phyloP scores from a whole-genome alignment of 2,329 filamentous ascomycete genomes.

The Phaeosphaeria sp. region DNA sequence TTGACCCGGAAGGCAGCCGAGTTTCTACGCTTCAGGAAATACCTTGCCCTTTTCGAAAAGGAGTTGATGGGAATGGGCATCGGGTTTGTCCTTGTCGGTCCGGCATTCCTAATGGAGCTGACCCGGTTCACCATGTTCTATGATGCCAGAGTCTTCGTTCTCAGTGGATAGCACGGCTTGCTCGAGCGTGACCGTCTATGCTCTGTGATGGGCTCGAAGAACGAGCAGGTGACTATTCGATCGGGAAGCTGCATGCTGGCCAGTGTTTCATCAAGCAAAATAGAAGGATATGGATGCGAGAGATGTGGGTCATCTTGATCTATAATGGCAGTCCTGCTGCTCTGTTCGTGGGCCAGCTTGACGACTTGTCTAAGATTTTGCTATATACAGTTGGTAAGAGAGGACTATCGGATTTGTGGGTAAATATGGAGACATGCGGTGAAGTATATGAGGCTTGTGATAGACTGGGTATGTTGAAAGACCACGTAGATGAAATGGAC shows the following conservation, averaged over 20 bases:
- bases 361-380: no score
- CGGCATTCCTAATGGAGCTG: background rate
- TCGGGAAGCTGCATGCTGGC: background rate
- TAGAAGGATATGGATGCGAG: background rate
- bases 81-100: background rate
- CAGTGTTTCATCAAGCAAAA: background rate
- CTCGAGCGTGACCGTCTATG: background rate
- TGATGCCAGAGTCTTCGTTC: slow-evolving; percentile 1
- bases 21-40: background rate
- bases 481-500: background rate
- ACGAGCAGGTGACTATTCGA: background rate
- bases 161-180: background rate
- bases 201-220: background rate
- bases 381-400: background rate
- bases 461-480: background rate
- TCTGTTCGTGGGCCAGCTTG: no score
- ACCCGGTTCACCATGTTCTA: background rate
- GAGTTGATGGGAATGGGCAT: background rate
- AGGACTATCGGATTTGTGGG: background rate
- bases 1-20: background rate
- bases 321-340: background rate
- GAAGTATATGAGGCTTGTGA: background rate
- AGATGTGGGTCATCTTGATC: background rate
- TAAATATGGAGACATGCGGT: background rate
- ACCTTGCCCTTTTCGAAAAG: background rate